Conservation (phyloP, 2,329 filamentous ascomycete species). For the Beauveria rudraprayagi region DNA sequence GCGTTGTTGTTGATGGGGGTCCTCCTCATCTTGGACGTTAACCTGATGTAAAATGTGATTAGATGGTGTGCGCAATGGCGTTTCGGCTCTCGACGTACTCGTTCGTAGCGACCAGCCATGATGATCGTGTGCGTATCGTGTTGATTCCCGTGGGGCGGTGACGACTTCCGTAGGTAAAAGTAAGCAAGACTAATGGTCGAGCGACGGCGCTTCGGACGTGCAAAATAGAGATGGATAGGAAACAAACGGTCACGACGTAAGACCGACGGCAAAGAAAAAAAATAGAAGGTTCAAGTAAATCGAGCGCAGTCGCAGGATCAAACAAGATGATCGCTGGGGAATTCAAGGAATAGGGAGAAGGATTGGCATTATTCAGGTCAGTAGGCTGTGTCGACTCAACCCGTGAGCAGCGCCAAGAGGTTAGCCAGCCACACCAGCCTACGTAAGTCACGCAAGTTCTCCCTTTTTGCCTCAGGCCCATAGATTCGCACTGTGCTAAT, state of each 20-base stretch:
- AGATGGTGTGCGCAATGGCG: neutral
- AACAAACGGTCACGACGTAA: neutral
- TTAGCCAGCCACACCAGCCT: neutral
- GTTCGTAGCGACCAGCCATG: conserved; percentile 51
- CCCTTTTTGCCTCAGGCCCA: conserved; percentile 9
- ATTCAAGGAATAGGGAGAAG: conserved; percentile 4
- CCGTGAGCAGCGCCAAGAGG: conserved; percentile 6
- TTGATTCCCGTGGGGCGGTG: conserved; percentile 1
- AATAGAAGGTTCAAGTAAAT: conserved; percentile 14
- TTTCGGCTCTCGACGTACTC: conserved; percentile 33
- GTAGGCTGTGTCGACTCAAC: conserved; percentile 7
- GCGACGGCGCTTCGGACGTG: neutral
- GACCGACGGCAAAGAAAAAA: neutral
- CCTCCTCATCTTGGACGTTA: conserved; percentile 50
- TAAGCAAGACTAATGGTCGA: neutral
- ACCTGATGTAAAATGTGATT: conserved; percentile 34
- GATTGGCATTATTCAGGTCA: neutral
- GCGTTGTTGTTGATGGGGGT: conserved; percentile 20
- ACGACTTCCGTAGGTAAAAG: neutral
- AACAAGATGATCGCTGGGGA: conserved; percentile 13
- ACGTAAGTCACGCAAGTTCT: neutral
- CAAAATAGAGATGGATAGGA: neutral
- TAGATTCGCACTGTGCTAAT: neutral
- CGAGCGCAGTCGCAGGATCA: conserved; percentile 9
- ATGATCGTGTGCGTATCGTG: conserved; percentile 17